phyloP scores from a whole-genome alignment of 768 basidiomycete species.

The Pseudohyphozyma bogoriensis region DNA sequence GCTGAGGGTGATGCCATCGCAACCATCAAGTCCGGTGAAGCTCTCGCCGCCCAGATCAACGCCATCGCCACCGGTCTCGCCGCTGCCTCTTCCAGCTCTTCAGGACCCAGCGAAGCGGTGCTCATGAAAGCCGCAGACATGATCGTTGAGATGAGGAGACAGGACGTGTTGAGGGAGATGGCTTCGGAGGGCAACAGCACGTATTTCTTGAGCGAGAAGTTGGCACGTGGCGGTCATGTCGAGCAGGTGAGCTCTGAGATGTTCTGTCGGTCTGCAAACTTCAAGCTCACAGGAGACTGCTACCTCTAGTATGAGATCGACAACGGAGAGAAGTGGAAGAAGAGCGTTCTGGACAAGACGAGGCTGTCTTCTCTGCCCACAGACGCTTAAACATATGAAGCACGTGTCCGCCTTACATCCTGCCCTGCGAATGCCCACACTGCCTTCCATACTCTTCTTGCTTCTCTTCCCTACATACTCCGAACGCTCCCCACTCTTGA shows the following conservation, averaged over 20 bases:
- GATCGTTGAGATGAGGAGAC: constrained; percentile 46
- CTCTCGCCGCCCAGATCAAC: constrained; percentile 47
- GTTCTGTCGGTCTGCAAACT: too few species aligned
- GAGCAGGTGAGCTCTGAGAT: background rate
- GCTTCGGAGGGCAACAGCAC: constrained; percentile 48
- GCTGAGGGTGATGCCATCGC: constrained; percentile 48
- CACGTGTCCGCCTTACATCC: too few species aligned
- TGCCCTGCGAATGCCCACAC: too few species aligned
- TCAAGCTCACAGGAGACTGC: too few species aligned
- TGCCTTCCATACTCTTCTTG: too few species aligned
- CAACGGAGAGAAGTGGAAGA: background rate
- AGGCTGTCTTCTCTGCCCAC: too few species aligned
- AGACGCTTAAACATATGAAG: too few species aligned
- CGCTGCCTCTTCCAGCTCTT: constrained; percentile 30
- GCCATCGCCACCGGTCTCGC: constrained; percentile 44
- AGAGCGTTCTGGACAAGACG: too few species aligned
- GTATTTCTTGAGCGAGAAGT: constrained; percentile 33
- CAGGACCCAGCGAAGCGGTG: constrained; percentile 37
- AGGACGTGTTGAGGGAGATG: constrained; percentile 50
- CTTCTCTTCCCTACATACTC: too few species aligned
- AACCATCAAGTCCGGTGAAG: constrained; percentile 45
- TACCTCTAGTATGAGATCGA: background rate
- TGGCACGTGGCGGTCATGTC: background rate
- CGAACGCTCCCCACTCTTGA: too few species aligned
- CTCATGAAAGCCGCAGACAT: constrained; percentile 42